Percentiles rank a stretch among this genome's conserved stretches.
phyloP scores from a whole-genome alignment of 2,329 filamentous ascomycete genomes.

The Sarocladium oryzae region DNA sequence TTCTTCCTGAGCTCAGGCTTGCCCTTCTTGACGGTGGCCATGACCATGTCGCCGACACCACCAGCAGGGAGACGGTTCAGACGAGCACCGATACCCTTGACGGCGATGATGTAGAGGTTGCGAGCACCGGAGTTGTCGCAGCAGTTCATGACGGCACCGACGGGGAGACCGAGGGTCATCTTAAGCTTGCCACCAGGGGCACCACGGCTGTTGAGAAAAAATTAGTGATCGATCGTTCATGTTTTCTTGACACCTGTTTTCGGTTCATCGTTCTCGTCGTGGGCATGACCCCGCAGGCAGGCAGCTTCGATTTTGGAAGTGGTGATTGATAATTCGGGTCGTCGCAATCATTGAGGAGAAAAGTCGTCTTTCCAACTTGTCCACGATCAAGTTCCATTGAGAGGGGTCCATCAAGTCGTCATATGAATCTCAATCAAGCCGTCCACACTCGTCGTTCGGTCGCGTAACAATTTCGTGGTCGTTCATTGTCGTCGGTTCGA shows the following conservation, averaged over 20 bases:
- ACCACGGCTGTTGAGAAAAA: slow-evolving; percentile 55
- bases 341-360: no score
- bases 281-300: neutral
- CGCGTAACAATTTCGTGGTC: neutral
- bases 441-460: neutral
- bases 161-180: slow-evolving; percentile 99
- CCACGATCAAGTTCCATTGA: no score
- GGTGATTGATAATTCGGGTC: neutral
- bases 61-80: slow-evolving; percentile 96
- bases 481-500: neutral
- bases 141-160: slow-evolving; percentile 99
- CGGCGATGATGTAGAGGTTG: slow-evolving; percentile 99
- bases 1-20: slow-evolving; percentile 99
- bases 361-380: neutral
- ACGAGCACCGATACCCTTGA: slow-evolving; percentile 96
- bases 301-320: neutral
- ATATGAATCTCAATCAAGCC: neutral
- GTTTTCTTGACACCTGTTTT: neutral
- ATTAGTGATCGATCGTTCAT: neutral
- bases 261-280: neutral
- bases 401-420: neutral
- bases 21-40: slow-evolving; percentile 99
- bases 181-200: slow-evolving; percentile 99
- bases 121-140: slow-evolving; percentile 98
- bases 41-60: slow-evolving; percentile 99